Evolutionary conservation across 2,329 filamentous ascomycete species (phyloP), one percentile per base, ranked within the genome.

Genomic region (Xylaria sp.): DNA sequence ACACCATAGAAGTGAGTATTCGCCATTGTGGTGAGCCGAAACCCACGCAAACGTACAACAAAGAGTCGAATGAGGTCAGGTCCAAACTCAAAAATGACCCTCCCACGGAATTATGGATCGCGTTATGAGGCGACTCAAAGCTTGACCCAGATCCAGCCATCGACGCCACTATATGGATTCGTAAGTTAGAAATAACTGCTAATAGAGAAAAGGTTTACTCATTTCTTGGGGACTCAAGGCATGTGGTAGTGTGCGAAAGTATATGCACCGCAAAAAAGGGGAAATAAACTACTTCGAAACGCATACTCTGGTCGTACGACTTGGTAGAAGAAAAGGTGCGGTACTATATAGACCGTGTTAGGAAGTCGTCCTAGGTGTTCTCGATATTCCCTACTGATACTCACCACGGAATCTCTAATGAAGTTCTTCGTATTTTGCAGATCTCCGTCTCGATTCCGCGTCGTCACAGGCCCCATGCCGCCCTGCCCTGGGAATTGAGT

Each of bases 121-220:
- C 67, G 42, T 82, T 81, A 70, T 85, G 83, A 27, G 82, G 78
- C 25, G 72, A 75, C 69, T 86, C 83, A 47, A 85, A 79, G 64
- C 80, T 83, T 27, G 77, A 68, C 3, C 81, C 79, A 3, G 68
- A 63, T 33, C 72, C 77, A n/a, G 76, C 73, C 57, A 76, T 78
- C 10, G 80, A 81, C 20, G 79, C 76, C 66, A 68, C 60, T 62
- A 49, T 17, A 56, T 20, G 5, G 27, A 22, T 27, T 31, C 17
- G 15, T 3, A 22, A 27, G 51, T 63, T 36, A 63, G 61, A 51
- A 25, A 44, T 9, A 17, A 11, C 7, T 17, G 17, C 22, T 25
- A 27, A 15, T 9, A n/a, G 5, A n/a, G 11, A 17, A n/a, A 33
- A 17, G 25, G 11, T 33, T 45, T 22, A 29, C 29, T 62, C 22